A percentile compares a stretch with the other conserved stretches of the same genome.
Conservation (phyloP, 2,329 filamentous ascomycete genomes). For the Plectosphaerella sp. region DNA sequence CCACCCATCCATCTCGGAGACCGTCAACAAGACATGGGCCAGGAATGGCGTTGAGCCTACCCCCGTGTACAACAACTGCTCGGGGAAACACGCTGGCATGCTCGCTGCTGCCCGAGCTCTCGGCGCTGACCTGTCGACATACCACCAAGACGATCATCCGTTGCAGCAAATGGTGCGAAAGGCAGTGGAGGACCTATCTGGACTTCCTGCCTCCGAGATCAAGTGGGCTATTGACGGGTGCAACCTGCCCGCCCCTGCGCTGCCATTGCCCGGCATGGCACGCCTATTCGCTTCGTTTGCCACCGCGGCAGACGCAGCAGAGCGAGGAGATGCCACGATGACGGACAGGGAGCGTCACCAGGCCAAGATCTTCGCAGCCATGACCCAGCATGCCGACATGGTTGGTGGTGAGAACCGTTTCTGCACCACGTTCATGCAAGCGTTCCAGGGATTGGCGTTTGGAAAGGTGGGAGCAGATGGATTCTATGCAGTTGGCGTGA, state of each 20-base stretch:
- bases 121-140: constrained; percentile 21
- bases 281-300: constrained; percentile 32
- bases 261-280: constrained; percentile 29
- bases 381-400: constrained; percentile 34
- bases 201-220: constrained; percentile 18
- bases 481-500: constrained; percentile 40
- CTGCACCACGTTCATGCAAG: constrained; percentile 38
- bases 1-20: constrained; percentile 28
- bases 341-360: constrained; percentile 15
- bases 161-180: constrained; percentile 32
- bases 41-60: constrained; percentile 29
- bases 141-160: constrained; percentile 29
- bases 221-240: constrained; percentile 42
- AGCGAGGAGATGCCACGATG: neutral
- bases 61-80: constrained; percentile 38
- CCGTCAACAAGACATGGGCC: constrained; percentile 33
- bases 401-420: constrained; percentile 41
- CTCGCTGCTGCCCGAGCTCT: constrained; percentile 34
- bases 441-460: constrained; percentile 29
- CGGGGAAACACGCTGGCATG: constrained; percentile 44
- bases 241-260: constrained; percentile 40
- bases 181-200: constrained; percentile 29
- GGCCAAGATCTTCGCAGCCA: constrained; percentile 34
- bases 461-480: constrained; percentile 46
- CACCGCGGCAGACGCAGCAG: constrained; percentile 18